A percentile compares a stretch with the other conserved stretches of the same genome.
phyloP scores from a whole-genome alignment of 73 alveolate species.

The Paramecium tetraurelia region DNA sequence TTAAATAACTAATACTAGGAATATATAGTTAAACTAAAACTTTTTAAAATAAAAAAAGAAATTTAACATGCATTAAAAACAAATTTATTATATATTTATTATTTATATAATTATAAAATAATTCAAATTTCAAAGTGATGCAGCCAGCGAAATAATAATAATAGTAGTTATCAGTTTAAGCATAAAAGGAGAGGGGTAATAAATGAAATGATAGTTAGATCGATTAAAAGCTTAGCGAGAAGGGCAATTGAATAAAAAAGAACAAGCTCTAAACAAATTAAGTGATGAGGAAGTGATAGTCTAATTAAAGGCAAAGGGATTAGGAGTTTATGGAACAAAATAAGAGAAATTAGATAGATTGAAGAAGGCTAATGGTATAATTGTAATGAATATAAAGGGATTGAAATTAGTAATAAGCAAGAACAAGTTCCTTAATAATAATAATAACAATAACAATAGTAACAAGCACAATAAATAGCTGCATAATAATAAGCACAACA shows the following conservation, averaged over 20 bases:
- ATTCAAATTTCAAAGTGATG: neutral
- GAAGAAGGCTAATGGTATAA: slow-evolving; percentile 75
- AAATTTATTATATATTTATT: neutral
- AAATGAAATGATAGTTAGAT: neutral
- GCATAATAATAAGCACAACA: neutral
- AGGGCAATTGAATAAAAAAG: slow-evolving; percentile 62
- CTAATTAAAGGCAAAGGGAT: slow-evolving; percentile 74
- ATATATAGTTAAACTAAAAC: too few relatives aligned
- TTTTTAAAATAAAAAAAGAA: too few relatives aligned
- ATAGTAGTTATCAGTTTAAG: slow-evolving; percentile 36
- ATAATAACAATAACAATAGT: slow-evolving; percentile 7
- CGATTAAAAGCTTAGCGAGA: slow-evolving; percentile 65
- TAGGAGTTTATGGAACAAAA: slow-evolving; percentile 86
- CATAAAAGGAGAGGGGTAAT: slow-evolving; percentile 28
- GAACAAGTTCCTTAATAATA: neutral
- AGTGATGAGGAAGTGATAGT: slow-evolving; percentile 68
- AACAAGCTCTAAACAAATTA: slow-evolving; percentile 62
- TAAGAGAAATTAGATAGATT: slow-evolving; percentile 83
- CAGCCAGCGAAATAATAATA: neutral
- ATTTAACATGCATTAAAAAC: neutral
- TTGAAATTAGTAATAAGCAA: neutral
- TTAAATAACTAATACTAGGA: too few relatives aligned
- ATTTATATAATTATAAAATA: neutral
- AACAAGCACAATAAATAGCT: neutral
- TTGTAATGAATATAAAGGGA: slow-evolving; percentile 31